Percentiles rank a stretch among this genome's conserved stretches.
Evolutionary conservation across 2,329 filamentous ascomycete genomes (phyloP).

Genomic region (Amylocarpus encephaloides): DNA sequence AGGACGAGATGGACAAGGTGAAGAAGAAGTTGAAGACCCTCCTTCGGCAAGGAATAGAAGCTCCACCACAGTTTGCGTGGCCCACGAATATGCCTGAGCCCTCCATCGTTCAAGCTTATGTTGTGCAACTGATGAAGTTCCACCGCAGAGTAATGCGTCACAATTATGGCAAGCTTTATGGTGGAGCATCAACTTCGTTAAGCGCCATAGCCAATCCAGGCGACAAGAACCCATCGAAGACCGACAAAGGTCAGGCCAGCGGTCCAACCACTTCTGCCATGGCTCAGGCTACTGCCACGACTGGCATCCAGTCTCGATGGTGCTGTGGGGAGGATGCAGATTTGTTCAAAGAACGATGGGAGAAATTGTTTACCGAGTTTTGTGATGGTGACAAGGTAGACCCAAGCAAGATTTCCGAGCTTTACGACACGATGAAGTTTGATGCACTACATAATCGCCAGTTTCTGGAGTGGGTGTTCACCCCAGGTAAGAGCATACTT

Average conservation of each 20-base stretch:
- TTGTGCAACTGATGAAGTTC: constrained; percentile 96
- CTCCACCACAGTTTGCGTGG: constrained; percentile 97
- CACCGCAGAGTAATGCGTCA: constrained; percentile 91
- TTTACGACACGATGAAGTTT: constrained; percentile 99
- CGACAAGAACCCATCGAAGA: constrained; percentile 12
- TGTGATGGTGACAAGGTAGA: constrained; percentile 97
- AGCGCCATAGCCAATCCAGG: constrained; percentile 48
- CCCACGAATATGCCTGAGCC: constrained; percentile 91
- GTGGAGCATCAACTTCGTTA: constrained; percentile 57
- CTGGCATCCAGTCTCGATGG: constrained; percentile 81
- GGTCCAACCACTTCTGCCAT: constrained; percentile 41
- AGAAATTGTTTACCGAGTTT: constrained; percentile 95
- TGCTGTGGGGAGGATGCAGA: constrained; percentile 94
- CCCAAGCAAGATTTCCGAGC: constrained; percentile 95
- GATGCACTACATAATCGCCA: constrained; percentile 94
- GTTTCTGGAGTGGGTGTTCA: constrained; percentile 97
- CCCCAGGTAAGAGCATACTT: constrained; percentile 71
- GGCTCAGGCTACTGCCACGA: constrained; percentile 56
- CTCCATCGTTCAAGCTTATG: constrained; percentile 82
- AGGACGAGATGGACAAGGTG: constrained; percentile 99
- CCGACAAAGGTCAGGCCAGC: constrained; percentile 19
- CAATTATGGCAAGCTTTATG: constrained; percentile 78
- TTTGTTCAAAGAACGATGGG: constrained; percentile 94
- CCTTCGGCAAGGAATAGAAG: constrained; percentile 83
- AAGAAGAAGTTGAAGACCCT: constrained; percentile 98